Evolutionary conservation across 345 rosid species (phyloP).

Genomic region (Arabidopsis suecica): DNA sequence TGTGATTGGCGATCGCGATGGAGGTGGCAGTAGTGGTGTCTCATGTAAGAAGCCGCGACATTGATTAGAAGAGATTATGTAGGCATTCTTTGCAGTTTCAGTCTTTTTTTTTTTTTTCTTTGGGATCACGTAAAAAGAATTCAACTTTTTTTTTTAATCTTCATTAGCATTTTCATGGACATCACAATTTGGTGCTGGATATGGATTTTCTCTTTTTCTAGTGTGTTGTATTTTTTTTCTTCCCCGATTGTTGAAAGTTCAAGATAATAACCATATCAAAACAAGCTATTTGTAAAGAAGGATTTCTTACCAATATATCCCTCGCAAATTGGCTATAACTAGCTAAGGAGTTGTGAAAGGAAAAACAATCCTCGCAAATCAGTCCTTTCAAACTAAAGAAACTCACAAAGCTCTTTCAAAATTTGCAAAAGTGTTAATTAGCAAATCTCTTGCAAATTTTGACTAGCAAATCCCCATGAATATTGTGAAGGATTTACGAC

Average conservation of each 20-base stretch:
- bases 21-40: conserved; percentile 26
- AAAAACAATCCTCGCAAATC: too few relatives aligned
- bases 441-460: too few relatives aligned
- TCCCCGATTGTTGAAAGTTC: not conserved
- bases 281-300: too few relatives aligned
- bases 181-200: not conserved
- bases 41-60: conserved; percentile 88
- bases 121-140: not conserved
- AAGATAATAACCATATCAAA: not conserved
- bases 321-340: too few relatives aligned
- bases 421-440: too few relatives aligned
- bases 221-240: not conserved
- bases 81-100: not conserved
- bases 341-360: too few relatives aligned
- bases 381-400: too few relatives aligned
- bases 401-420: too few relatives aligned
- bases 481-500: too few relatives aligned
- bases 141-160: not conserved
- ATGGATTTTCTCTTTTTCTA: not conserved
- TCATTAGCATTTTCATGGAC: not conserved
- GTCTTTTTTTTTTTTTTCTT: not conserved
- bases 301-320: too few relatives aligned
- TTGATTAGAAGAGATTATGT: conserved; percentile 14
- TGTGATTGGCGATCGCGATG: not conserved
- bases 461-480: too few relatives aligned